These are phyloP conservation scores for Stagonosporopsis chrysanthemi DNA, from an alignment of 2,329 filamentous ascomycete species.

Conservation along the genomic window DNA sequence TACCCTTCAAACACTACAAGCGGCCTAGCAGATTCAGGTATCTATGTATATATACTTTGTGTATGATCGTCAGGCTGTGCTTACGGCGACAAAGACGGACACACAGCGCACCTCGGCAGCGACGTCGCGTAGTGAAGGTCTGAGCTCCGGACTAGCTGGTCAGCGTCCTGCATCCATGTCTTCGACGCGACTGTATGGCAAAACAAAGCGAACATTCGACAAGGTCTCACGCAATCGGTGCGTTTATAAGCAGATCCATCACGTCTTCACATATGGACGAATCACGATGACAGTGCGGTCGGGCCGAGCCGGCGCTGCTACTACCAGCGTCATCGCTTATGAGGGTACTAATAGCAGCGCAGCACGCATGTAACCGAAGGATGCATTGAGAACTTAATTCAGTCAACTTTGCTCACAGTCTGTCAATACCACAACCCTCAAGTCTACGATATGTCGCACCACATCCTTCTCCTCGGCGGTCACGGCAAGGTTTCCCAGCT, in stretches of 20 bases:
- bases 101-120: background rate
- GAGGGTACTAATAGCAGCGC: conserved; percentile 14
- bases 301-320: conserved; percentile 10
- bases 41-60: background rate
- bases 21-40: background rate
- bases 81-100: background rate
- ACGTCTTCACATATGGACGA: conserved; percentile 1
- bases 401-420: background rate
- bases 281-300: conserved; percentile 3
- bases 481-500: conserved; percentile 80
- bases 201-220: conserved; percentile 2
- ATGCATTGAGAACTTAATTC: background rate
- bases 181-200: background rate
- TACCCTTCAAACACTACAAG: background rate
- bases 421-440: background rate
- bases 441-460: conserved; percentile 36
- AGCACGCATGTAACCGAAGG: background rate
- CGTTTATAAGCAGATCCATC: conserved; percentile 16
- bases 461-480: conserved; percentile 76
- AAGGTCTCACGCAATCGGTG: conserved; percentile 12
- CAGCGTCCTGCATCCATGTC: background rate
- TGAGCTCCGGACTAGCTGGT: background rate
- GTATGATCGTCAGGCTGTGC: background rate
- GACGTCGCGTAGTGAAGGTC: background rate
- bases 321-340: conserved; percentile 17